Evolutionary conservation across 1,284 basidiomycete genomes (phyloP), one percentile per base, ranked within the genome.

Genomic region (Malassezia japonica): DNA sequence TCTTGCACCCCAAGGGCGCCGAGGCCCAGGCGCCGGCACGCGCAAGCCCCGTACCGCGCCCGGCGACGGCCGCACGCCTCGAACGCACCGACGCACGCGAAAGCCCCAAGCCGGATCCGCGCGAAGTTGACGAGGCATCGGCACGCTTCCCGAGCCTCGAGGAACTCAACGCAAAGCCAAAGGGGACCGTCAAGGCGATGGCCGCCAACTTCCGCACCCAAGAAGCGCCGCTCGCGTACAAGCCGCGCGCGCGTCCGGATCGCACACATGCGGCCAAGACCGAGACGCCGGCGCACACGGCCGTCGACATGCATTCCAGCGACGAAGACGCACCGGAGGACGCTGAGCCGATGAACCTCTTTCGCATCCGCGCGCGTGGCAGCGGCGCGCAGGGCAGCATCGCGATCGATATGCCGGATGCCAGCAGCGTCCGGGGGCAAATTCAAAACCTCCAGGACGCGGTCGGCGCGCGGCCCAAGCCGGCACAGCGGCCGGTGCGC

Each of bases 251-350:
- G 8, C 15, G n/a, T 4, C 38, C 21, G 6, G 16, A 6, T 7
- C 18, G 28, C 6, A 13, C 15, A 1, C 18, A 20, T 12, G 24
- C 2, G 6, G 10, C 24, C 6, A 24, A 13, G 20, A 13, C 28
- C 28, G 28, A 40, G 23, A 13, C 24, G 16, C 9, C 23, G 5
- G 23, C 38, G 6, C 38, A 40, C 28, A 40, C 38, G 5, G 28
- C 21, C 7, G 13, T 40, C 5, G 38, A 24, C 13, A 27, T 40
- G 13, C 24, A 42, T 24, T 51, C 49, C 3, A 42, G 47, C 31
- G 51, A 54, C 16, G 46, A 53, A 31, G 40, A 45, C 21, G 25
- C 28, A 4, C 51, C 51, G 3, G 51, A 54, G 32, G 50, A 53
- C 8, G 45, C 24, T 2, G 45, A 28, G 12, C 29, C 45, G 2